Conservation (phyloP, 345 rosid species). For the Stellera chamaejasme region DNA sequence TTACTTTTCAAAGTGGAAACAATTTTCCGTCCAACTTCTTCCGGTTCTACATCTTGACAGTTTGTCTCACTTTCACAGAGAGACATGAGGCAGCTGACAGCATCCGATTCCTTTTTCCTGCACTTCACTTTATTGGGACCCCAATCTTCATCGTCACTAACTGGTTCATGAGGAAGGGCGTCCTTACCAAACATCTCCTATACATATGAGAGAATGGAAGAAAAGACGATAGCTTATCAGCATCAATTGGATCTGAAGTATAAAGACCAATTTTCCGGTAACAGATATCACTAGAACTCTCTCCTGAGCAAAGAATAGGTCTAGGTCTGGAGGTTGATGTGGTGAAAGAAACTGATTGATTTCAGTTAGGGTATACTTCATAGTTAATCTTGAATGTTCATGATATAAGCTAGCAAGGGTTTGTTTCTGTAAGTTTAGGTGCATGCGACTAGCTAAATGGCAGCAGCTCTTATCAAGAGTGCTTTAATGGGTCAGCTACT, state of each 20-base stretch:
- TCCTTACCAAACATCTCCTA: conserved; percentile 99
- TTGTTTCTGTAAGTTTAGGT: too few relatives aligned
- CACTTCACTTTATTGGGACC: conserved; percentile 80
- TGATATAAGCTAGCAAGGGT: too few relatives aligned
- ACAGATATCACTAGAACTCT: too few relatives aligned
- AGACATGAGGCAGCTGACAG: conserved; percentile 58
- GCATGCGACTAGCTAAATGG: too few relatives aligned
- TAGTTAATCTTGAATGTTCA: too few relatives aligned
- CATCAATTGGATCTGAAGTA: not conserved
- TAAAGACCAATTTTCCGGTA: too few relatives aligned
- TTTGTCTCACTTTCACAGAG: conserved; percentile 48
- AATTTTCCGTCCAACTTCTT: conserved; percentile 26
- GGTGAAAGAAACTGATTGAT: too few relatives aligned
- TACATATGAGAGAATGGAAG: conserved; percentile 9
- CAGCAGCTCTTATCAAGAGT: too few relatives aligned
- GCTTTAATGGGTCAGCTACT: too few relatives aligned
- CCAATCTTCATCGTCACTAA: conserved; percentile 99
- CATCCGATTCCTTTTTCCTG: conserved; percentile 76
- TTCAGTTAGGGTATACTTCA: too few relatives aligned
- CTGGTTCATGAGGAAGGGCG: conserved; percentile 54
- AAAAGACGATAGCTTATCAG: not conserved
- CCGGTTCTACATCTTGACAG: conserved; percentile 21
- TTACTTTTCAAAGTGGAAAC: conserved; percentile 36
- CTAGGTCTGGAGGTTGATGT: too few relatives aligned
- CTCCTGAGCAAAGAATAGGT: too few relatives aligned